Percentiles rank a stretch among this genome's conserved stretches.
Evolutionary conservation across 805 yeast genomes (phyloP).

Genomic region (Pichia kluyveri): DNA sequence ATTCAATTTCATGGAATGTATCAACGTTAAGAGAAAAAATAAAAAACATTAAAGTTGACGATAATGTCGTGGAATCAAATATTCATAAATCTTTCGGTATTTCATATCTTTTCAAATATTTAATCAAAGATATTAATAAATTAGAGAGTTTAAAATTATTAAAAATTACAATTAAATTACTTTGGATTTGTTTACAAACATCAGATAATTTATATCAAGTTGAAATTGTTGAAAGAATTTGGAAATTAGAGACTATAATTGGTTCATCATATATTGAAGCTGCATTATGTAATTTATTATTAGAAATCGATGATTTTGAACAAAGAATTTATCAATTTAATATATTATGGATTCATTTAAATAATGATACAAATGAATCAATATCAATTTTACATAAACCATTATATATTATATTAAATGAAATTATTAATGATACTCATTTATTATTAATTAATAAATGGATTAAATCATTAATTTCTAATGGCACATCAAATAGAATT

Average conservation of each 20-base stretch:
- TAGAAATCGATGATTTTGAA: conserved; percentile 28
- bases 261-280: conserved; percentile 61
- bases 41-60: conserved; percentile 18
- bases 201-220: conserved; percentile 53
- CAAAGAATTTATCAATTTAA: conserved; percentile 47
- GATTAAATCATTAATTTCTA: conserved; percentile 33
- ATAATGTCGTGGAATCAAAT: conserved; percentile 9
- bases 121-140: conserved; percentile 24
- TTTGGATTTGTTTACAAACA: conserved; percentile 49
- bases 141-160: conserved; percentile 31
- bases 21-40: background rate
- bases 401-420: conserved; percentile 59
- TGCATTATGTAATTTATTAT: conserved; percentile 49
- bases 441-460: conserved; percentile 39
- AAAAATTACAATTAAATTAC: conserved; percentile 31
- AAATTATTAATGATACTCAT: conserved; percentile 37
- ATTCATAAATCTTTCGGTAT: conserved; percentile 34
- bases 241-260: conserved; percentile 47
- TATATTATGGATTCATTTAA: conserved; percentile 67
- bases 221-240: conserved; percentile 58
- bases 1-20: background rate
- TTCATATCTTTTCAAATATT: conserved; percentile 30
- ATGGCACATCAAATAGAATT: conserved; percentile 53
- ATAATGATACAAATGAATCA: conserved; percentile 33
- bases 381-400: conserved; percentile 52